Evolutionary conservation across 2,329 filamentous ascomycete genomes (phyloP), one percentile per base, ranked within the genome.

Genomic region (Cladophialophora exuberans): DNA sequence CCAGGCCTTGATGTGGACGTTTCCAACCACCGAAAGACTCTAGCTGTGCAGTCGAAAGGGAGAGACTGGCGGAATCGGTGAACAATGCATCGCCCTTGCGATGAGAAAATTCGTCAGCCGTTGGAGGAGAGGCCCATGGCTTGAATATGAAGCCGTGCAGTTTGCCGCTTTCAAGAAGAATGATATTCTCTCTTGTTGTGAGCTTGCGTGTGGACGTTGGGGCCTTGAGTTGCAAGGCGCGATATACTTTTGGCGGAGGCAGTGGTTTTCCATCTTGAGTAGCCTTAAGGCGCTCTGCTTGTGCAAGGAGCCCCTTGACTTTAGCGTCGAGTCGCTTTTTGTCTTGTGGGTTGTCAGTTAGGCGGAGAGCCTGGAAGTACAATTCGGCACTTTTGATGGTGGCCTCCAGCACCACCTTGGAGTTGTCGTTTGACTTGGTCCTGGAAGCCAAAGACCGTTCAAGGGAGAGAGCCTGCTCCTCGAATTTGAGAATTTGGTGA

Each of bases 21-120:
- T 86, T 87, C 94, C 94, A 99, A 35, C 85, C 87, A 46, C 83
- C 81, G 65, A 97, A 91, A n/a, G 89, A 86, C 30, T 85, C 79
- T 28, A 78, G 75, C 68, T 99, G 94, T 38, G 82, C 79, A 5
- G 81, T 68, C 0, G 94, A 97, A 33, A 99, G 79, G 20, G 84
- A 81, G 47, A 95, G 83, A 9, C 83, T 77, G 1, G 83, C 79
- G 18, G 80, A 67, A 65, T 97, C 93, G 53, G 73, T 79, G 68
- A 87, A 96, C n/a, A 74, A 69, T 5, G 72, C 70, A 33, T 76
- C 74, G n/a, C 76, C 78, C 2, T 77, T 69, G 4, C 68, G 62
- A 23, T 79, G 70, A 26, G 77, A 70, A 63, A 97, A 96, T 25
- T 88, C 83, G 3, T 78, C 70, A 0, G 80, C 69, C 3, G 71